A percentile compares a stretch with the other conserved stretches of the same genome.
phyloP scores from a whole-genome alignment of 2,329 filamentous ascomycete genomes.

The Penicillium sp. region DNA sequence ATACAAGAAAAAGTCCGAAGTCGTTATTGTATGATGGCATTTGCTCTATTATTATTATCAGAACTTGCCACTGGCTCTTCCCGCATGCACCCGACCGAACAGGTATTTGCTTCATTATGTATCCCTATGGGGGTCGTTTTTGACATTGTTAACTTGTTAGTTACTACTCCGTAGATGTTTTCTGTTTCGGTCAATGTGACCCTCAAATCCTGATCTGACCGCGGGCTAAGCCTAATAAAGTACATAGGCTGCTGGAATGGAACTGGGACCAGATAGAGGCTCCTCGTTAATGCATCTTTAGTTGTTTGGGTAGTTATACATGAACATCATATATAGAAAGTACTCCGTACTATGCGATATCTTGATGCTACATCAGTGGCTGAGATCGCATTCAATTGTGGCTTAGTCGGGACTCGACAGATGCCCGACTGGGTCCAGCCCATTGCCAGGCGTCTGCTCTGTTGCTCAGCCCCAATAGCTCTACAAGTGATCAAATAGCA shows the following conservation, averaged over 20 bases:
- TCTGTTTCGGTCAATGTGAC: neutral
- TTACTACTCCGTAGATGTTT: neutral
- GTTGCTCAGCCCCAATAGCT: constrained; percentile 30
- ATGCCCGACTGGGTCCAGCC: constrained; percentile 4
- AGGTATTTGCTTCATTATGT: neutral
- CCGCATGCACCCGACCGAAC: constrained; percentile 13
- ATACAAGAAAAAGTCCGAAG: neutral
- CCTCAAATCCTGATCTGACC: neutral
- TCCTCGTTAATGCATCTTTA: neutral
- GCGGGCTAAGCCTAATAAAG: neutral
- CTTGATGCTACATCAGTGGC: neutral
- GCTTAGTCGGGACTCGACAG: neutral
- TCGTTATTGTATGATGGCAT: constrained; percentile 4
- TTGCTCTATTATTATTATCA: constrained; percentile 16
- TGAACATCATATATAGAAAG: neutral
- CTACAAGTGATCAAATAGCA: constrained; percentile 1
- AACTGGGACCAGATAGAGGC: neutral
- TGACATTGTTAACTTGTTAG: neutral
- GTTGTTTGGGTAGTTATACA: neutral
- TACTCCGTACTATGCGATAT: neutral
- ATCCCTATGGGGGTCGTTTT: neutral
- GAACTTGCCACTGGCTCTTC: constrained; percentile 18
- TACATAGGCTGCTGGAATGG: neutral
- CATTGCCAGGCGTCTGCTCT: constrained; percentile 14
- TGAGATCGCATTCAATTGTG: constrained; percentile 6